Percentiles rank a stretch among this genome's conserved stretches.
Evolutionary conservation across 2,329 filamentous ascomycete genomes (phyloP).

Genomic region (Pestalotiopsis fici): DNA sequence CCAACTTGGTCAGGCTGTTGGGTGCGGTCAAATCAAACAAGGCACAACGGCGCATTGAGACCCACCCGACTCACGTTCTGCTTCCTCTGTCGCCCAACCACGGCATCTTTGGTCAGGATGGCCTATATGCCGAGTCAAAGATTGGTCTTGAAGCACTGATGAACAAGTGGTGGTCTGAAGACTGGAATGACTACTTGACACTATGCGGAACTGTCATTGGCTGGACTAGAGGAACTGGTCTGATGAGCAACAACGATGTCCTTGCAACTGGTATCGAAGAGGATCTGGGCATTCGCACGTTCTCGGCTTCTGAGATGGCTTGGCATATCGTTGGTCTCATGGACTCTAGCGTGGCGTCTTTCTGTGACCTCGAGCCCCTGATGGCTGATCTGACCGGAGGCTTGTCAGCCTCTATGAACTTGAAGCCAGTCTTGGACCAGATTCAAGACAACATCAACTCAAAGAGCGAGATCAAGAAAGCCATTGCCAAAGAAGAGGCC

Average conservation of each 20-base stretch:
- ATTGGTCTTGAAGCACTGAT: conserved; percentile 36
- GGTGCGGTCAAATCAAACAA: conserved; percentile 33
- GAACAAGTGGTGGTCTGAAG: conserved; percentile 33
- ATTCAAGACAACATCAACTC: conserved; percentile 20
- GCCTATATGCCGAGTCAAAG: conserved; percentile 45
- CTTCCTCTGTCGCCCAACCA: conserved; percentile 45
- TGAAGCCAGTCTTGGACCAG: conserved; percentile 22
- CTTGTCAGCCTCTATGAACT: conserved; percentile 27
- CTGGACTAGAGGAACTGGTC: conserved; percentile 43
- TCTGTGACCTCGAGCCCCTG: conserved; percentile 34
- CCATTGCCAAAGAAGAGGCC: conserved; percentile 21
- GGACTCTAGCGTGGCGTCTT: conserved; percentile 24
- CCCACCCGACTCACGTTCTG: conserved; percentile 37
- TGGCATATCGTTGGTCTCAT: conserved; percentile 35
- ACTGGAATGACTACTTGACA: conserved; percentile 37
- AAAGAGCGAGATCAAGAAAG: conserved; percentile 20
- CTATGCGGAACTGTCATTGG: conserved; percentile 43
- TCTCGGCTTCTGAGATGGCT: conserved; percentile 42
- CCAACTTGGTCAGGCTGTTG: conserved; percentile 37
- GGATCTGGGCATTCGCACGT: conserved; percentile 35
- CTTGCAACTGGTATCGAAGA: conserved; percentile 37
- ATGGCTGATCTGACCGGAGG: conserved; percentile 40
- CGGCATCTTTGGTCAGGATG: conserved; percentile 42
- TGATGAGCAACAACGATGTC: conserved; percentile 43
- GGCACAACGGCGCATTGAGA: conserved; percentile 23